Conservation (phyloP, 148 eudicot genomes). For the Chenopodium suecicum region DNA sequence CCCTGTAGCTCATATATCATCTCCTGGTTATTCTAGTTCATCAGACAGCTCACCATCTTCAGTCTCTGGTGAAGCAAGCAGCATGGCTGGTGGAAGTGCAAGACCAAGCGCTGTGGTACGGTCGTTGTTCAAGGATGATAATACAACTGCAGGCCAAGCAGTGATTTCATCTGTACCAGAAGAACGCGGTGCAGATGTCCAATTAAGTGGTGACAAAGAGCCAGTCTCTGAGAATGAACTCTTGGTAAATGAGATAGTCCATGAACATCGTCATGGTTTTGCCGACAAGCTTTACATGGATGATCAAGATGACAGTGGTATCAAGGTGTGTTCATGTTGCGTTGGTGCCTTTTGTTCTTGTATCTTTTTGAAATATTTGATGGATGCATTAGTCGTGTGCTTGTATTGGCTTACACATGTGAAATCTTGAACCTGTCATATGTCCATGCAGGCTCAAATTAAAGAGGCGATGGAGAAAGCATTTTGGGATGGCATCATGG, state of each 20-base stretch:
- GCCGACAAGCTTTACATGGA: slow-evolving; percentile 42
- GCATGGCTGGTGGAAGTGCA: slow-evolving; percentile 22
- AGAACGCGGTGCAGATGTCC: slow-evolving; percentile 16
- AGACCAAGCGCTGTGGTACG: slow-evolving; percentile 56
- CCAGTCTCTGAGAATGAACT: slow-evolving; percentile 59
- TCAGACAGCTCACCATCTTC: slow-evolving; percentile 39
- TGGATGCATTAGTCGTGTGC: neutral
- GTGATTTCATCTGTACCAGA: slow-evolving; percentile 33
- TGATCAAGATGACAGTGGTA: slow-evolving; percentile 35
- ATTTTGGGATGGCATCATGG: slow-evolving; percentile 86
- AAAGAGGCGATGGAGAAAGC: slow-evolving; percentile 85
- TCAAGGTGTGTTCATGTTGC: slow-evolving; percentile 50
- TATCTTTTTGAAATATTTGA: neutral
- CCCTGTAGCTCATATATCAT: slow-evolving; percentile 50
- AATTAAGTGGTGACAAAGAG: slow-evolving; percentile 11
- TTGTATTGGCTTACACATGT: neutral
- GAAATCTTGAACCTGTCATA: slow-evolving; percentile 14
- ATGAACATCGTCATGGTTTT: slow-evolving; percentile 55
- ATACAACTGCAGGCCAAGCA: slow-evolving; percentile 31
- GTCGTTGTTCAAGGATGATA: slow-evolving; percentile 59
- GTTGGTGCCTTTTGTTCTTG: neutral
- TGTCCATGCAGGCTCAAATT: slow-evolving; percentile 49
- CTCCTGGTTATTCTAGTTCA: slow-evolving; percentile 43
- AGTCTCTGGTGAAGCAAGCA: slow-evolving; percentile 34
- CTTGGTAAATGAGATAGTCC: slow-evolving; percentile 78